Conservation (phyloP, 129 eudicot genomes). For the Pulicaria dysenterica region DNA sequence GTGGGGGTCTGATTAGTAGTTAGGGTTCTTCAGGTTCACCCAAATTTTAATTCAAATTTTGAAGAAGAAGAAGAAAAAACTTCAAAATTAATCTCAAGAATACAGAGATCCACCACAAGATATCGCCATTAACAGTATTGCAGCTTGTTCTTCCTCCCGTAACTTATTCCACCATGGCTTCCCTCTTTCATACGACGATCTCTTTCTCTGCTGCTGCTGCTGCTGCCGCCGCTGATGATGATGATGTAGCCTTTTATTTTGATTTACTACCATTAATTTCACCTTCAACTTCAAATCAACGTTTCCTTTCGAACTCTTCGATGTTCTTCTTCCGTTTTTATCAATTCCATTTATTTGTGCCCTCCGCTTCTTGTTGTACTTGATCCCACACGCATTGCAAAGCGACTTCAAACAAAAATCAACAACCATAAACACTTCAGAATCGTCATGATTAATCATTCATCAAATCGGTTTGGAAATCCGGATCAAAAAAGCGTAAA, state of each 20-base stretch:
- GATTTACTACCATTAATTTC: constrained; percentile 46
- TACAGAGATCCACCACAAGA: constrained; percentile 70
- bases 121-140: constrained; percentile 68
- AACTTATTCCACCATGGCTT: constrained; percentile 50
- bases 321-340: constrained; percentile 21
- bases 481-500: neutral
- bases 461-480: neutral
- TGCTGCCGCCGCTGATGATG: neutral
- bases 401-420: constrained; percentile 44
- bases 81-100: constrained; percentile 25
- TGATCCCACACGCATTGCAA: constrained; percentile 83
- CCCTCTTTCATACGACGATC: constrained; percentile 41
- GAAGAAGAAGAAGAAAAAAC: neutral
- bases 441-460: neutral
- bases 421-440: neutral
- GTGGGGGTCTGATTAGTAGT: neutral
- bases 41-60: constrained; percentile 14
- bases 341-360: constrained; percentile 51
- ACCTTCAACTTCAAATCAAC: constrained; percentile 42
- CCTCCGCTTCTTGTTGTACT: constrained; percentile 70
- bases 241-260: neutral
- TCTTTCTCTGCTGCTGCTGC: constrained; percentile 18
- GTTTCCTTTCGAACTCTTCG: constrained; percentile 20
- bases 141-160: constrained; percentile 76
- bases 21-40: constrained; percentile 39